Conservation (phyloP, 106 monocot genomes). For the Dactylorhiza incarnata region DNA sequence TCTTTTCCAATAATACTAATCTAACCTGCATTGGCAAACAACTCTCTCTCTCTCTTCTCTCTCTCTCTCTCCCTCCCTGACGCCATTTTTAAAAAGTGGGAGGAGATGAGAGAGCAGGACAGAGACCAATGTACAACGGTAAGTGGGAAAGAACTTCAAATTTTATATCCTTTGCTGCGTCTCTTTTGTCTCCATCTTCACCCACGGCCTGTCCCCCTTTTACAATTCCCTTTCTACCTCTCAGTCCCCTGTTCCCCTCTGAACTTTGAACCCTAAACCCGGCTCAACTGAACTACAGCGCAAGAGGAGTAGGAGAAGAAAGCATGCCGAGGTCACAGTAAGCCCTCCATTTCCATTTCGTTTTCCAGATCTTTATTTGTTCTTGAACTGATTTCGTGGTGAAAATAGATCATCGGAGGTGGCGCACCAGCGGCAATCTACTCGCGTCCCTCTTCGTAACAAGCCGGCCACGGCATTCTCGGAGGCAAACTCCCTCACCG, state of each 20-base stretch:
- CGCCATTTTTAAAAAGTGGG: not conserved
- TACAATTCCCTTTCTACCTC: not conserved
- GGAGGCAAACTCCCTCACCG: slow-evolving; percentile 15
- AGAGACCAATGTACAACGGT: not conserved
- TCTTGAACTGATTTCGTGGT: not conserved
- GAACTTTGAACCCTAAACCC: not conserved
- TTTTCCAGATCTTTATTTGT: not conserved
- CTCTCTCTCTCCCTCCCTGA: too few species aligned
- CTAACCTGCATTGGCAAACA: too few species aligned
- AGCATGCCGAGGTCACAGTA: not conserved
- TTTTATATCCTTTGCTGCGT: not conserved
- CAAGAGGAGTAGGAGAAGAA: not conserved
- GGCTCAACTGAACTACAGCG: not conserved
- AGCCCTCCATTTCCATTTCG: not conserved
- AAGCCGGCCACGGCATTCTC: slow-evolving; percentile 17
- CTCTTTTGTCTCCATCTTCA: not conserved
- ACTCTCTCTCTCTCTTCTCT: too few species aligned
- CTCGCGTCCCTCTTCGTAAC: slow-evolving; percentile 13
- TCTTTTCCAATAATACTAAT: too few species aligned
- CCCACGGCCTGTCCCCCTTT: too few species aligned
- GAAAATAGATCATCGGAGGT: slow-evolving; percentile 15
- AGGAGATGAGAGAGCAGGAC: not conserved
- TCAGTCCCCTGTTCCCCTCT: not conserved
- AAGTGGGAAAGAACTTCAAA: slow-evolving; percentile 3
- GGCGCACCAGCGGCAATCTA: slow-evolving; percentile 7